These are phyloP conservation scores for Lasiosphaeris hirsuta DNA, from an alignment of 495 filamentous ascomycete genomes.

Conservation along the genomic window DNA sequence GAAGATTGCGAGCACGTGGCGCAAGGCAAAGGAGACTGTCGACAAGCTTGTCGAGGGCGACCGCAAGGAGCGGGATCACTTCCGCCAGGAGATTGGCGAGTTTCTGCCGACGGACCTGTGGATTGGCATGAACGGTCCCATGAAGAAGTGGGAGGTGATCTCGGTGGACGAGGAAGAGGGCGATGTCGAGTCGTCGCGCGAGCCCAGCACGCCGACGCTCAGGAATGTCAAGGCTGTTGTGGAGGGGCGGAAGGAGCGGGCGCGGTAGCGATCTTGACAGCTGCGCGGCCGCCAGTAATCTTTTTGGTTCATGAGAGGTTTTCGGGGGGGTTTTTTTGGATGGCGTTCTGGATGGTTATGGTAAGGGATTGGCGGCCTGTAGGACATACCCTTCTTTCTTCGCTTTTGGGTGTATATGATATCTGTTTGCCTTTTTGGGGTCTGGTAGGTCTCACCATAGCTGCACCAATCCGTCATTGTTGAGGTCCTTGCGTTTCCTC, in stretches of 20 bases:
- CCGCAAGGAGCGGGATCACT: slow-evolving; percentile 68
- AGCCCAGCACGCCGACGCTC: slow-evolving; percentile 19
- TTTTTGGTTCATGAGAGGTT: too few species aligned
- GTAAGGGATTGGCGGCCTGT: too few species aligned
- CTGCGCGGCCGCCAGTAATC: too few species aligned
- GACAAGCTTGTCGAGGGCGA: slow-evolving; percentile 75
- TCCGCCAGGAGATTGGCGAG: slow-evolving; percentile 78
- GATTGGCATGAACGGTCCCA: slow-evolving; percentile 57
- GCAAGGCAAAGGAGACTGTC: slow-evolving; percentile 70
- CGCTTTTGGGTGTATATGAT: too few species aligned
- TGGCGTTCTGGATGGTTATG: too few species aligned
- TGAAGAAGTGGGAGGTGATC: slow-evolving; percentile 42
- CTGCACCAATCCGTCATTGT: too few species aligned
- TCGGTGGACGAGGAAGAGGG: slow-evolving; percentile 26
- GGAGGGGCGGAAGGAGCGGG: not conserved
- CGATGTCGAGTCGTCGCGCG: slow-evolving; percentile 2
- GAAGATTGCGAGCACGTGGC: slow-evolving; percentile 68
- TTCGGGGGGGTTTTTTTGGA: too few species aligned
- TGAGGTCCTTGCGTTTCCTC: too few species aligned
- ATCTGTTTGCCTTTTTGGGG: too few species aligned
- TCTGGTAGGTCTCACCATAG: too few species aligned
- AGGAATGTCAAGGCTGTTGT: slow-evolving; percentile 3
- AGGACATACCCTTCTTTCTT: too few species aligned
- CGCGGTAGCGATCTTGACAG: not conserved
- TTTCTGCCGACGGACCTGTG: slow-evolving; percentile 87